phyloP scores from a whole-genome alignment of 768 basidiomycete genomes.

The Lentinus tigrinus region DNA sequence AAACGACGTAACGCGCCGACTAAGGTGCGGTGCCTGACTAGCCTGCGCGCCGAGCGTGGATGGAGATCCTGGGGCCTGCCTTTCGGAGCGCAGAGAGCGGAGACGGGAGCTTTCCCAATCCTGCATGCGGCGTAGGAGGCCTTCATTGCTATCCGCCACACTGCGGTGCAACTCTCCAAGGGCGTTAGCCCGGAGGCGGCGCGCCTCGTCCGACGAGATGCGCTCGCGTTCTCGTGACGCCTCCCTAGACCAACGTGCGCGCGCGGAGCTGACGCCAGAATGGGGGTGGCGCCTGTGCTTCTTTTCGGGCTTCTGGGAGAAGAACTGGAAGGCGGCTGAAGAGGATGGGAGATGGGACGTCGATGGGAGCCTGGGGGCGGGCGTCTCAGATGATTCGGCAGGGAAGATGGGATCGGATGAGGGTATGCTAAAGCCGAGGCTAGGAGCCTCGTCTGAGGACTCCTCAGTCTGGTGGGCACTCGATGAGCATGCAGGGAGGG shows the following conservation, averaged over 20 bases:
- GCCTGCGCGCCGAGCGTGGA: not conserved
- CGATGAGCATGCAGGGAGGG: not conserved
- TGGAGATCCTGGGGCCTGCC: not conserved
- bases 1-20: slow-evolving; percentile 13
- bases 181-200: slow-evolving; percentile 56
- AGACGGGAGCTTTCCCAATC: slow-evolving; percentile 61
- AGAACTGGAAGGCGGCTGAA: slow-evolving; percentile 35
- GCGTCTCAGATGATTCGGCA: slow-evolving; percentile 10
- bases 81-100: slow-evolving; percentile 17
- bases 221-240: slow-evolving; percentile 6
- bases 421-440: not conserved
- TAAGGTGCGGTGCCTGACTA: not conserved
- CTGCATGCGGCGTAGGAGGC: slow-evolving; percentile 70
- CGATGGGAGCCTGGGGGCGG: slow-evolving; percentile 10
- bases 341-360: slow-evolving; percentile 24
- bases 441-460: slow-evolving; percentile 5
- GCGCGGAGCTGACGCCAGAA: not conserved
- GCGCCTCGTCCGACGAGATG: slow-evolving; percentile 31
- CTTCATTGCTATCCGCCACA: slow-evolving; percentile 63
- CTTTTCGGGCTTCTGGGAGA: slow-evolving; percentile 21
- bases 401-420: slow-evolving; percentile 18
- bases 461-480: slow-evolving; percentile 1
- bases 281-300: slow-evolving; percentile 2
- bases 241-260: slow-evolving; percentile 8
- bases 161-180: slow-evolving; percentile 65